Evolutionary conservation across 75 land plant species (phyloP).

Genomic region (Sequoiadendron giganteum): DNA sequence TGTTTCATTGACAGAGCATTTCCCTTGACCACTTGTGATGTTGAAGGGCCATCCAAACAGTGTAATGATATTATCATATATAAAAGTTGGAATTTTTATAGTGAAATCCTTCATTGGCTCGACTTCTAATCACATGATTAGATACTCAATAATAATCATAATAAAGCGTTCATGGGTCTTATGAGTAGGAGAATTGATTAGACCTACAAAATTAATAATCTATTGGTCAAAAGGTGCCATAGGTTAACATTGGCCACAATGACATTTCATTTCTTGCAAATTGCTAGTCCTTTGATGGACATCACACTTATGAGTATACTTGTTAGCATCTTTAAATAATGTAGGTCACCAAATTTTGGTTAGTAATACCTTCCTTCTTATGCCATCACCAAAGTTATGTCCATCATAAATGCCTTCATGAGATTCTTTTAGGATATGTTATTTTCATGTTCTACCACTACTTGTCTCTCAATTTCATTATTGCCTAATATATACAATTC

Average conservation of each 20-base stretch:
- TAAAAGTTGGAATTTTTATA: background rate
- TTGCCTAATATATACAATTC: background rate
- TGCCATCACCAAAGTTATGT: background rate
- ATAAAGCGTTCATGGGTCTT: background rate
- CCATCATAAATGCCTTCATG: background rate
- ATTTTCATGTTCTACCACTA: background rate
- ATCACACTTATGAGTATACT: background rate
- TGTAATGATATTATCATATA: background rate
- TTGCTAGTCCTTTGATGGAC: background rate
- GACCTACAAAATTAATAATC: background rate
- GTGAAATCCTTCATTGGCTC: background rate
- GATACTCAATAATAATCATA: background rate
- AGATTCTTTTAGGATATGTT: background rate
- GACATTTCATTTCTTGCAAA: background rate
- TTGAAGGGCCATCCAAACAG: background rate
- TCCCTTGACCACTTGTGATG: background rate
- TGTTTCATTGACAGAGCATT: background rate
- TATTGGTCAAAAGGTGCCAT: background rate
- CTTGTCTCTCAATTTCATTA: background rate
- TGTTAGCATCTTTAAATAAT: too few relatives aligned
- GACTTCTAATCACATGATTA: background rate
- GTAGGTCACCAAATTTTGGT: too few relatives aligned
- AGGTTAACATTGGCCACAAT: background rate
- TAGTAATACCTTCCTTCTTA: background rate
- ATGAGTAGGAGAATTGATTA: background rate